A percentile compares a stretch with the other conserved stretches of the same genome.
phyloP scores from a whole-genome alignment of 2,329 filamentous ascomycete genomes.

The Arthrocladium fulminans region DNA sequence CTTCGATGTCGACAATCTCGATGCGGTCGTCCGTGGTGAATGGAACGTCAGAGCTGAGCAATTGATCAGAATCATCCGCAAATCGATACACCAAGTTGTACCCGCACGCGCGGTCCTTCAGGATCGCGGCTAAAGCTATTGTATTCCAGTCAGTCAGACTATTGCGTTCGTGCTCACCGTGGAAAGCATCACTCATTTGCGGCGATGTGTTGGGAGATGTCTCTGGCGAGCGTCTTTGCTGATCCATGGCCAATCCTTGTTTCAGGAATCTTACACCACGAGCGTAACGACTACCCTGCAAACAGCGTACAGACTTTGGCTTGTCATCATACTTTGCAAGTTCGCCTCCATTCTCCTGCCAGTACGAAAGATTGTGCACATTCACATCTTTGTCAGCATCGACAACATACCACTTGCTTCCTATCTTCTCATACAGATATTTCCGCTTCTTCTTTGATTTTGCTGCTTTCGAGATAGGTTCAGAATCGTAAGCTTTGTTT shows the following conservation, averaged over 20 bases:
- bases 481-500: slow-evolving; percentile 1
- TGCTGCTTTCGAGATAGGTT: not conserved
- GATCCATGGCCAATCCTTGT: not conserved
- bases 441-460: not conserved
- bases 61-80: not conserved
- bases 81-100: not conserved
- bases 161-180: not conserved
- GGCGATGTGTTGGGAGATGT: not conserved
- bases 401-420: not conserved
- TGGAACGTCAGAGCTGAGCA: too few relatives aligned
- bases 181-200: not conserved
- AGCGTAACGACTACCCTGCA: not conserved
- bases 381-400: not conserved
- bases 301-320: not conserved
- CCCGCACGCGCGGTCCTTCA: not conserved
- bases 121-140: not conserved
- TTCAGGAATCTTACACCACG: not conserved
- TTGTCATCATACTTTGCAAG: not conserved
- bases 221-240: not conserved
- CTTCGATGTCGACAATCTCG: not conserved
- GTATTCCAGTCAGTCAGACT: not conserved
- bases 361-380: not conserved
- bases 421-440: not conserved
- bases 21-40: not conserved
- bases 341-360: not conserved